phyloP scores from a whole-genome alignment of 2,329 filamentous ascomycete species.

The Pochonia chlamydosporia region DNA sequence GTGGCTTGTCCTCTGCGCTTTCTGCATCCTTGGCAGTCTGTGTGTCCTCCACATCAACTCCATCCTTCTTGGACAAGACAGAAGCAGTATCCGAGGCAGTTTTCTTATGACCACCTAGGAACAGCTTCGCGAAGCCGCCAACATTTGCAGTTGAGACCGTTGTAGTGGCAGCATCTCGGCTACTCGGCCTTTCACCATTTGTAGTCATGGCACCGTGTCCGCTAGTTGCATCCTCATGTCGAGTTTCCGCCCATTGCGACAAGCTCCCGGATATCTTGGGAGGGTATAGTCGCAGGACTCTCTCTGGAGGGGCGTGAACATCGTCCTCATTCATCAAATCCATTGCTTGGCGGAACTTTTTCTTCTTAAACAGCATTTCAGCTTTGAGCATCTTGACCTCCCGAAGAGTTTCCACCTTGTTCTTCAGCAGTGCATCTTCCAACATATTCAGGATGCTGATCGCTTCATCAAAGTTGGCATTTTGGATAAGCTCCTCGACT shows the following conservation, averaged over 20 bases:
- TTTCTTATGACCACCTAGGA: constrained; percentile 42
- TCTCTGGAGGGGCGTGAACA: constrained; percentile 81
- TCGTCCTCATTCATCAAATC: constrained; percentile 82
- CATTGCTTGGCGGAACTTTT: constrained; percentile 78
- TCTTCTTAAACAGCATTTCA: constrained; percentile 72
- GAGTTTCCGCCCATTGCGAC: constrained; percentile 46
- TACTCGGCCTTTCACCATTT: constrained; percentile 21
- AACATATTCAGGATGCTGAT: constrained; percentile 85
- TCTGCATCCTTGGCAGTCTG: constrained; percentile 42
- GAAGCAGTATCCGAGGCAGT: constrained; percentile 50
- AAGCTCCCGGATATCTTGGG: constrained; percentile 76
- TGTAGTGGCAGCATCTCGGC: constrained; percentile 17
- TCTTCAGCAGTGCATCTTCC: constrained; percentile 80
- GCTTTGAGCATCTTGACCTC: constrained; percentile 92
- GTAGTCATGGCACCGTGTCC: constrained; percentile 24
- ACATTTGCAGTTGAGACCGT: constrained; percentile 31
- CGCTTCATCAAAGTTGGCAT: constrained; percentile 77
- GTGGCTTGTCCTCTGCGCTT: constrained; percentile 39
- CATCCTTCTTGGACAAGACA: constrained; percentile 51
- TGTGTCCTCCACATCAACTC: constrained; percentile 49
- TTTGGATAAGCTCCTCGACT: constrained; percentile 72
- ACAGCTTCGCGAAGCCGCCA: constrained; percentile 47
- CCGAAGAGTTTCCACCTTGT: constrained; percentile 75
- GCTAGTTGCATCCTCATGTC: constrained; percentile 37
- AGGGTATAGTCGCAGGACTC: constrained; percentile 81